Base-by-base conservation (phyloP, 2,329 filamentous ascomycete species). In the Fusarium metavorans region DNA sequence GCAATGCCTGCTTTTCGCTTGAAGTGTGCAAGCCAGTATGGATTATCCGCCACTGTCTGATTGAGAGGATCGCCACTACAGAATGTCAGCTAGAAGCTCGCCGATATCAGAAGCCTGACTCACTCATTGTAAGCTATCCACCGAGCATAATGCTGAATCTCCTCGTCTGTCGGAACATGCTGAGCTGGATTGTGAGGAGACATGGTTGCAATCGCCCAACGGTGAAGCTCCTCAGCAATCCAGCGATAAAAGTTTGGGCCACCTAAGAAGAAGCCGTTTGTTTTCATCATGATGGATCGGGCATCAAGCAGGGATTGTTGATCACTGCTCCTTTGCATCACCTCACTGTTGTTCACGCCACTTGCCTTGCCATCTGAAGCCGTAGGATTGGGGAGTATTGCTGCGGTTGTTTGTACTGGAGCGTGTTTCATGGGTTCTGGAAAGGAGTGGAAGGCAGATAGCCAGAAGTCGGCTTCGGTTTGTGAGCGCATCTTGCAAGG, bases 101-200 rank as follows among this genome's bases (percentile, higher is more conserved):
- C 20, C 7, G 2, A 18, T 13, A 23, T n/a, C 3, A 10, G 6
- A 6, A 11, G 6, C 2, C 2, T 4, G 2, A 16, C 11, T 37
- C 43, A 80, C 79, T 79, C 78, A 23, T 81, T 80, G 6, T 76
- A 78, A 35, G 80, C 63, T 30, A 84, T 82, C 64, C 77, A 79
- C 1, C 80, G 76, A 2, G 82, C 83, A 66, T 84, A 80, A 8
- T 76, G 70, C 23, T 82, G 74, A 1, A 85, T 66, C 37, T 84
- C 82, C 6, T 80, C 79, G 20, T 85, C 82, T 0, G 81, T 83
- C 0, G 82, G 82, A 0, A 82, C 61, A 3, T 79, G 78, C 16
- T 63, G 79, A 59, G 75, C 76, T 2, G 79, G 79, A 13, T 81
- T 81, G 10, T 75, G 78, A 58, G 71, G 81, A 18, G 76, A 82